Percentiles rank a stretch among this genome's conserved stretches.
Evolutionary conservation across 257 asterid genomes (phyloP).

Genomic region (Avicennia marina): DNA sequence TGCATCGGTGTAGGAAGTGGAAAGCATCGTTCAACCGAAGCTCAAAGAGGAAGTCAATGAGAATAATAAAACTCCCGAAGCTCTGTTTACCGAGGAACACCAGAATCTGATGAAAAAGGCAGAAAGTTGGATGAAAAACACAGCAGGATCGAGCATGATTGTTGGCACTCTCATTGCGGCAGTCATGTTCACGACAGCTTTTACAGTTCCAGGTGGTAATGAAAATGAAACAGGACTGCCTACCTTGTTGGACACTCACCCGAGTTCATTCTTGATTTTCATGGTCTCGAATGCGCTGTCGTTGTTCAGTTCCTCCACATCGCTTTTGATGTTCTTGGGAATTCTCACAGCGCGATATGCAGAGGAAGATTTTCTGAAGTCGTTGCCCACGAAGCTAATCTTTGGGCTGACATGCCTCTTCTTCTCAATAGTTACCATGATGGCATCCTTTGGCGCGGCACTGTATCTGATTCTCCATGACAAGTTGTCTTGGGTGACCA

Average conservation of each 20-base stretch:
- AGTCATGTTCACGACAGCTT: conserved; percentile 34
- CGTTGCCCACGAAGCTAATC: conserved; percentile 19
- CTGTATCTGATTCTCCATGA: conserved; percentile 19
- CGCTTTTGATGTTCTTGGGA: conserved; percentile 28
- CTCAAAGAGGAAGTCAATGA: conserved; percentile 27
- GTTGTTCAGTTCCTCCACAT: conserved; percentile 22
- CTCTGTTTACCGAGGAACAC: conserved; percentile 20
- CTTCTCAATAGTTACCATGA: conserved; percentile 22
- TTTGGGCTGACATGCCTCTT: conserved; percentile 19
- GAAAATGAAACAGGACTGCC: conserved; percentile 12
- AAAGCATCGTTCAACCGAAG: conserved; percentile 24
- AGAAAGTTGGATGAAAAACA: conserved; percentile 32
- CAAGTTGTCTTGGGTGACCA: conserved; percentile 17
- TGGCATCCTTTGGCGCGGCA: conserved; percentile 24
- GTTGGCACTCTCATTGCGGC: conserved; percentile 34
- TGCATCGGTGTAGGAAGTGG: conserved; percentile 14
- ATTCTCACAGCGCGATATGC: conserved; percentile 27
- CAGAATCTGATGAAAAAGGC: conserved; percentile 18
- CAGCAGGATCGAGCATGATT: conserved; percentile 30
- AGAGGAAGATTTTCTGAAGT: conserved; percentile 20
- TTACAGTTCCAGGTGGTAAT: conserved; percentile 37
- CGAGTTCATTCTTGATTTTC: conserved; percentile 17
- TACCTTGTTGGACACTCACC: conserved; percentile 9
- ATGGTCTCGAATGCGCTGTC: conserved; percentile 27
- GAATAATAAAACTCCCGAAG: conserved; percentile 20